Evolutionary conservation across 371 early-diverging fungal genomes (phyloP).

Genomic region (Circinella minor): DNA sequence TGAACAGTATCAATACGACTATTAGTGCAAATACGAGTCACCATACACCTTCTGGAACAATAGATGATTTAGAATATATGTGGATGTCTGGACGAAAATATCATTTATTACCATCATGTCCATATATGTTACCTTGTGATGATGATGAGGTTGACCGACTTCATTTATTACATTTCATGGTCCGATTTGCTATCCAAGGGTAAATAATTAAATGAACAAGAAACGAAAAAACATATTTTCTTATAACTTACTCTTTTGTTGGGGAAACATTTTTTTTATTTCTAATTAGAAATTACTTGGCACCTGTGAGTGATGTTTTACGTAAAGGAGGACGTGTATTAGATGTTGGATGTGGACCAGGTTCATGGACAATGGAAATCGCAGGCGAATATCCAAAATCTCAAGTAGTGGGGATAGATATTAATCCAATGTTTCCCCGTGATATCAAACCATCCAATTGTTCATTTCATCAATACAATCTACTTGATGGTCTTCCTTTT

Average conservation of each 20-base stretch:
- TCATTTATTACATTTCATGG: conserved; percentile 50
- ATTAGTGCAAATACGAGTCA: conserved; percentile 1
- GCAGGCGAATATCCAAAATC: conserved; percentile 63
- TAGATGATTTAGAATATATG: conserved; percentile 9
- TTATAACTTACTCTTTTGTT: no score
- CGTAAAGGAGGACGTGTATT: conserved; percentile 51
- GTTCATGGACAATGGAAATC: conserved; percentile 65
- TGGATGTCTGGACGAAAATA: conserved; percentile 39
- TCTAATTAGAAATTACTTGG: conserved; percentile 45
- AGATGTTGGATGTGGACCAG: conserved; percentile 63
- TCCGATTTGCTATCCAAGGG: conserved; percentile 60
- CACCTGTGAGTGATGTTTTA: conserved; percentile 52
- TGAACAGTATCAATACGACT: background rate
- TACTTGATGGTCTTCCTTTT: conserved; percentile 41
- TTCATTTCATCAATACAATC: conserved; percentile 43
- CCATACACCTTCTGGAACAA: background rate
- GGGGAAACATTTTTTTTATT: background rate
- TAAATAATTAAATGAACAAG: conserved; percentile 20
- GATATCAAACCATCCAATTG: conserved; percentile 53
- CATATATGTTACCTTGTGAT: conserved; percentile 50
- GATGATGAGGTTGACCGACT: conserved; percentile 53
- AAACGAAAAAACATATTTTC: background rate
- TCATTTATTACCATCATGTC: conserved; percentile 25
- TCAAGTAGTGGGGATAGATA: conserved; percentile 54
- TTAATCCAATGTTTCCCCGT: conserved; percentile 41